Conservation (phyloP, 2,329 filamentous ascomycete genomes). For the Aspergillus ibericus region DNA sequence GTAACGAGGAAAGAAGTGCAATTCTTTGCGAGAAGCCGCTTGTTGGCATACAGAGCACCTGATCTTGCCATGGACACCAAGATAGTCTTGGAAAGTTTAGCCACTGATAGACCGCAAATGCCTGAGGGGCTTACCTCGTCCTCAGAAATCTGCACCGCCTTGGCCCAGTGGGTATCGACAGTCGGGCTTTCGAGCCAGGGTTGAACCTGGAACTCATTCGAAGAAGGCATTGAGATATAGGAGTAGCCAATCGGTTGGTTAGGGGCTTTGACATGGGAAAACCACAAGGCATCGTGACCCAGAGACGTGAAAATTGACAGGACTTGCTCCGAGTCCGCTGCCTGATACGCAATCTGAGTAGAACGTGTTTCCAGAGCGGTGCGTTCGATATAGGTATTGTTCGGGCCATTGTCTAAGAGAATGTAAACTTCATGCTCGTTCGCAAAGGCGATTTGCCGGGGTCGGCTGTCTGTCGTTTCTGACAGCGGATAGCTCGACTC, state of each 20-base stretch:
- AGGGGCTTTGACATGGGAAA: constrained; percentile 31
- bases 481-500: constrained; percentile 41
- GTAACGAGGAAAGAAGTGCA: constrained; percentile 90
- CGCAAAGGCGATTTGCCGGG: constrained; percentile 51
- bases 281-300: constrained; percentile 38
- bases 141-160: constrained; percentile 36
- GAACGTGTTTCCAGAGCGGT: constrained; percentile 37
- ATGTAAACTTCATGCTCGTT: constrained; percentile 45
- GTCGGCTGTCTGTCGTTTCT: constrained; percentile 28
- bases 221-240: constrained; percentile 22
- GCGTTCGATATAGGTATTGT: constrained; percentile 31
- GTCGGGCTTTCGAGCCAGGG: constrained; percentile 35
- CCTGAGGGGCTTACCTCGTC: constrained; percentile 36
- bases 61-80: constrained; percentile 69
- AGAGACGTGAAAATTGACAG: constrained; percentile 40
- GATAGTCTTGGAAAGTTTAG: constrained; percentile 41
- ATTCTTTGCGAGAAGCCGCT: constrained; percentile 72
- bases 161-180: constrained; percentile 41
- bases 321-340: constrained; percentile 35
- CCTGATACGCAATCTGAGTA: constrained; percentile 31
- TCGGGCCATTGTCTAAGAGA: constrained; percentile 38
- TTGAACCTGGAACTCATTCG: constrained; percentile 18
- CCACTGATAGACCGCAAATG: background rate
- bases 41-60: constrained; percentile 77
- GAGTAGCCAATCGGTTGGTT: constrained; percentile 33